phyloP scores from a whole-genome alignment of 2,329 filamentous ascomycete species.

The Neophaeococcomyces aloes region DNA sequence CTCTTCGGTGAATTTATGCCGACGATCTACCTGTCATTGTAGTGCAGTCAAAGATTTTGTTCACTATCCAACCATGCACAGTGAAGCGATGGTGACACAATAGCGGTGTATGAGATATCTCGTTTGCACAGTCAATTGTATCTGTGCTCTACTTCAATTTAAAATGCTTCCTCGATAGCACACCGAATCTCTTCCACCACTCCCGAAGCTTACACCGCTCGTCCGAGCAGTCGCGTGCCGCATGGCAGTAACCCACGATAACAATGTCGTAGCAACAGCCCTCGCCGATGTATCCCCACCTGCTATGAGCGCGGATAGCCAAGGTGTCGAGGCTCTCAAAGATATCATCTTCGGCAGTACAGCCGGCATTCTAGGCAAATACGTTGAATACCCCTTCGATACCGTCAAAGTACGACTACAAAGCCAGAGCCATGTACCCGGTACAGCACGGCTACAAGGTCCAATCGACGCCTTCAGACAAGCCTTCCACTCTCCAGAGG shows the following conservation, averaged over 20 bases:
- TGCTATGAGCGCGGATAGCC: constrained; percentile 23
- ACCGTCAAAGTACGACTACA: constrained; percentile 96
- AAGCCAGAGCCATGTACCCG: constrained; percentile 78
- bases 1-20: too few species aligned
- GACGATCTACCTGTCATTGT: too few species aligned
- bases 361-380: constrained; percentile 83
- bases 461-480: constrained; percentile 74
- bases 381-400: constrained; percentile 97
- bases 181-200: not conserved
- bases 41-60: too few species aligned
- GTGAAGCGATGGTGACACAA: not conserved
- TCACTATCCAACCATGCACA: too few species aligned
- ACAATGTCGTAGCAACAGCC: constrained; percentile 12
- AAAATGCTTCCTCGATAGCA: constrained; percentile 30
- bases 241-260: constrained; percentile 20
- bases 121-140: not conserved
- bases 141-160: constrained; percentile 5
- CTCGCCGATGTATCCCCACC: constrained; percentile 11
- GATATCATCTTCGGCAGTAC: constrained; percentile 79
- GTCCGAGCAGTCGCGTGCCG: constrained; percentile 1
- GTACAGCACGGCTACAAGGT: constrained; percentile 36
- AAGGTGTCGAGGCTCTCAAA: constrained; percentile 64
- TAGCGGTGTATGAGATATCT: not conserved
- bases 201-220: not conserved
- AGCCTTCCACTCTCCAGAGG: constrained; percentile 68